Percentiles rank a stretch among this genome's conserved stretches.
Conservation (phyloP, 441 rosid species). For the Breynia disticha region DNA sequence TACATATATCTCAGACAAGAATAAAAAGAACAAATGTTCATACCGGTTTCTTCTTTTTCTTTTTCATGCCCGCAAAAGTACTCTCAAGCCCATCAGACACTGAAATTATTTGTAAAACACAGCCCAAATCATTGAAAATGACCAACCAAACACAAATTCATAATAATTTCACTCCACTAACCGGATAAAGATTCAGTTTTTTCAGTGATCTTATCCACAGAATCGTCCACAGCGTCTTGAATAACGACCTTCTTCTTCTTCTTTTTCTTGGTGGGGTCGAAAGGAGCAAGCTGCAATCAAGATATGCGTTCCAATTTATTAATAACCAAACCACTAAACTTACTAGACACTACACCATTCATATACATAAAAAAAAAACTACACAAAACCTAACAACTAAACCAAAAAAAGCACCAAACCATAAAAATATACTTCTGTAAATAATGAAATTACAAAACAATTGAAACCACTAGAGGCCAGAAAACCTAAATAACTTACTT, state of each 20-base stretch:
- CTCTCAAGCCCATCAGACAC: constrained; percentile 71
- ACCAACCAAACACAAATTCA: constrained; percentile 3
- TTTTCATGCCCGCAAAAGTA: constrained; percentile 69
- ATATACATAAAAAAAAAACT: background rate
- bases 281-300: constrained; percentile 47
- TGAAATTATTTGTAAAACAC: constrained; percentile 17
- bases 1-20: background rate
- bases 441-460: background rate
- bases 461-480: too few relatives aligned
- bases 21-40: constrained; percentile 14
- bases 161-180: constrained; percentile 1
- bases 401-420: background rate
- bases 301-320: constrained; percentile 3
- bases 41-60: constrained; percentile 95
- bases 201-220: constrained; percentile 48
- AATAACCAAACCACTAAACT: background rate
- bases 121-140: background rate
- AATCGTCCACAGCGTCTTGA: constrained; percentile 45
- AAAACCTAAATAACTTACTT: constrained; percentile 32
- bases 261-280: constrained; percentile 67
- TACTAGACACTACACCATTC: background rate
- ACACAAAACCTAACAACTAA: too few relatives aligned
- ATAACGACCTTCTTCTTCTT: constrained; percentile 64
- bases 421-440: background rate
- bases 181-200: constrained; percentile 61